These are phyloP conservation scores for Penicillium parvum DNA, from an alignment of 495 filamentous ascomycete genomes.

Conservation along the genomic window DNA sequence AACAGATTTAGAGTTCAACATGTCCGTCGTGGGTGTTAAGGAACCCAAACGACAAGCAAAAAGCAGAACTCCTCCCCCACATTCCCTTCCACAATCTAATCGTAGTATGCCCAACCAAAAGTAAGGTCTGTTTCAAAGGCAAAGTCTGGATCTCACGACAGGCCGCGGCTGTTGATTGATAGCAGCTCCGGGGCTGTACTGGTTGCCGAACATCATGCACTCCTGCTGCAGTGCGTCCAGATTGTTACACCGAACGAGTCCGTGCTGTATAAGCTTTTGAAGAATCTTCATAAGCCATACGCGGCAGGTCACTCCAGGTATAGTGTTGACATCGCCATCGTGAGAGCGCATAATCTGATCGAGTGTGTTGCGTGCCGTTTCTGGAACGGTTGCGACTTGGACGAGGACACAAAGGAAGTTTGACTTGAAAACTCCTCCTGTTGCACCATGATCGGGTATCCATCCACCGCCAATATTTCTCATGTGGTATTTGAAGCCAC, in stretches of 20 bases:
- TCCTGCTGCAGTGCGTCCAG: constrained; percentile 8
- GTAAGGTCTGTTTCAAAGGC: constrained; percentile 12
- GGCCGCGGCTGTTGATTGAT: constrained; percentile 11
- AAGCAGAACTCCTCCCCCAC: too few species aligned
- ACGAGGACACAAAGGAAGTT: constrained; percentile 16
- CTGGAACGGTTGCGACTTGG: not conserved
- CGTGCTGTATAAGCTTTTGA: constrained; percentile 8
- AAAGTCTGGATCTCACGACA: constrained; percentile 9
- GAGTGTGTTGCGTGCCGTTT: not conserved
- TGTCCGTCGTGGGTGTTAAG: too few species aligned
- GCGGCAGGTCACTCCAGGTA: not conserved
- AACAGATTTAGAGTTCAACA: too few species aligned
- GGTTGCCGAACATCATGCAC: constrained; percentile 11
- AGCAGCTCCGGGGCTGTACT: constrained; percentile 9
- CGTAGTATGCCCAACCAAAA: too few species aligned
- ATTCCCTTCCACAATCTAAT: too few species aligned
- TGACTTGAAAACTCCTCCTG: constrained; percentile 10
- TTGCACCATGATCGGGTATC: constrained; percentile 20
- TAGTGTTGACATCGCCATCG: not conserved
- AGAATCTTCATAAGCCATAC: constrained; percentile 11
- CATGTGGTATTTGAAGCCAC: constrained; percentile 19
- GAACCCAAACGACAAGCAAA: too few species aligned
- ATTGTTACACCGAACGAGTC: constrained; percentile 10
- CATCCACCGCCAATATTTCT: constrained; percentile 10
- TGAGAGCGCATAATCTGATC: not conserved